A percentile compares a stretch with the other conserved stretches of the same genome.
phyloP scores from a whole-genome alignment of 2,329 filamentous ascomycete genomes.

The Fusarium clavum region DNA sequence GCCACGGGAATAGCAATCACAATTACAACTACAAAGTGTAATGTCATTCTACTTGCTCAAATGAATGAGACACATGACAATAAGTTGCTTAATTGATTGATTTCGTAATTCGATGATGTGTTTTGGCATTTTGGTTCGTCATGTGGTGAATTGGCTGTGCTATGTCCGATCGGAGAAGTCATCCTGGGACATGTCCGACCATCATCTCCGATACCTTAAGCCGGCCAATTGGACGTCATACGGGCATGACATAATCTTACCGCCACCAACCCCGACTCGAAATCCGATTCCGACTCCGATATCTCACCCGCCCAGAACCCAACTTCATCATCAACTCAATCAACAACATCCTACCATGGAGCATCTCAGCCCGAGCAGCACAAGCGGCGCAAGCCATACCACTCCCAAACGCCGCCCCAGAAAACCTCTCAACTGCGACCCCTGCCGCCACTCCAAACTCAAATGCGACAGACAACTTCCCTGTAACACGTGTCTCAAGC shows the following conservation, averaged over 20 bases:
- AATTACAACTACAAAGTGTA: not conserved
- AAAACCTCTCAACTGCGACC: constrained; percentile 24
- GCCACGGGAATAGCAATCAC: not conserved
- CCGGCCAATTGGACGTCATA: fast-evolving
- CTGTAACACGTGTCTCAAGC: constrained; percentile 16
- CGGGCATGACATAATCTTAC: not conserved
- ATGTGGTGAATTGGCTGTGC: fast-evolving
- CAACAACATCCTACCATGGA: not conserved
- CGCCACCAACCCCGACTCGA: not conserved
- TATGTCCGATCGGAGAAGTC: not conserved
- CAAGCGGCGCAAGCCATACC: not conserved
- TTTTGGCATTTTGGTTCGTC: fast-evolving
- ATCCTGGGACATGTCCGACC: no score
- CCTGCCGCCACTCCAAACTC: constrained; percentile 21
- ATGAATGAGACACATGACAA: not conserved
- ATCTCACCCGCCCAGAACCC: not conserved
- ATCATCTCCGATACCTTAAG: not conserved
- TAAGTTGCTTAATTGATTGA: not conserved
- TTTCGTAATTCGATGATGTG: not conserved
- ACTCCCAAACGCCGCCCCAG: constrained; percentile 3
- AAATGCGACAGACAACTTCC: constrained; percentile 24
- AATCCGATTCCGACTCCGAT: constrained; percentile 1
- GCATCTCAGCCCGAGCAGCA: not conserved
- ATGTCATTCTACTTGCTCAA: not conserved
- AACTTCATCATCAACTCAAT: not conserved